Evolutionary conservation across 768 basidiomycete species (phyloP).

Genomic region (Sarcomyxa edulis): DNA sequence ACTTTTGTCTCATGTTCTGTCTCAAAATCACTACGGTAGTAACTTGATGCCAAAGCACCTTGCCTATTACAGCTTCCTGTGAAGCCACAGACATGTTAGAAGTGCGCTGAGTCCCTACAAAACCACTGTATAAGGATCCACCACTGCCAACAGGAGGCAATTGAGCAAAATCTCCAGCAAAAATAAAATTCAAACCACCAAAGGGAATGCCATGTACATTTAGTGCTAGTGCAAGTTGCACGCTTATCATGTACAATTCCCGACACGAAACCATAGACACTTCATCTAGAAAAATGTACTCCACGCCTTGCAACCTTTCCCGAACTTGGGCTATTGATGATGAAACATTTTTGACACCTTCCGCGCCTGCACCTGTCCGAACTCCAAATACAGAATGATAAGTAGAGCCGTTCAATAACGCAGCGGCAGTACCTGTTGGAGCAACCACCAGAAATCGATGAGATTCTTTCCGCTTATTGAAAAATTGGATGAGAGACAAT

Average conservation of each 20-base stretch:
- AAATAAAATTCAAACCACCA: slow-evolving; percentile 30
- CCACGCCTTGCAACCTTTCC: slow-evolving; percentile 15
- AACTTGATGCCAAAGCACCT: slow-evolving; percentile 25
- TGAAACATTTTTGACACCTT: neutral
- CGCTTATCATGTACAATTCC: slow-evolving; percentile 24
- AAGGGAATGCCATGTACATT: slow-evolving; percentile 16
- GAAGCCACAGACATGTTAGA: neutral
- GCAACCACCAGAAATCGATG: slow-evolving; percentile 20
- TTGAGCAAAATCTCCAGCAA: slow-evolving; percentile 35
- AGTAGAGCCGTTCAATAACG: slow-evolving; percentile 17
- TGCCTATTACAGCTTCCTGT: slow-evolving; percentile 18
- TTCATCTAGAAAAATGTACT: slow-evolving; percentile 36
- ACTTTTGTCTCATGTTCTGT: slow-evolving; percentile 25
- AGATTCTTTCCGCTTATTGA: slow-evolving; percentile 17
- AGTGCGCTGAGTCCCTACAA: slow-evolving; percentile 3
- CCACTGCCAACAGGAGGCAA: slow-evolving; percentile 18
- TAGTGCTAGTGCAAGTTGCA: slow-evolving; percentile 16
- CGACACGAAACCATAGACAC: slow-evolving; percentile 33
- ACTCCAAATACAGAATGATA: slow-evolving; percentile 15
- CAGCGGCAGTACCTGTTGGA: slow-evolving; percentile 21
- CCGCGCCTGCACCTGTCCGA: too few species aligned
- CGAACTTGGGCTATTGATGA: slow-evolving; percentile 5
- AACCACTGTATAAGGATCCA: slow-evolving; percentile 12
- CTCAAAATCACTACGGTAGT: slow-evolving; percentile 24
- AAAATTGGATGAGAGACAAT: slow-evolving; percentile 17